Base-by-base conservation (phyloP, 2,329 filamentous ascomycete species). In the Cytospora piceicola region DNA sequence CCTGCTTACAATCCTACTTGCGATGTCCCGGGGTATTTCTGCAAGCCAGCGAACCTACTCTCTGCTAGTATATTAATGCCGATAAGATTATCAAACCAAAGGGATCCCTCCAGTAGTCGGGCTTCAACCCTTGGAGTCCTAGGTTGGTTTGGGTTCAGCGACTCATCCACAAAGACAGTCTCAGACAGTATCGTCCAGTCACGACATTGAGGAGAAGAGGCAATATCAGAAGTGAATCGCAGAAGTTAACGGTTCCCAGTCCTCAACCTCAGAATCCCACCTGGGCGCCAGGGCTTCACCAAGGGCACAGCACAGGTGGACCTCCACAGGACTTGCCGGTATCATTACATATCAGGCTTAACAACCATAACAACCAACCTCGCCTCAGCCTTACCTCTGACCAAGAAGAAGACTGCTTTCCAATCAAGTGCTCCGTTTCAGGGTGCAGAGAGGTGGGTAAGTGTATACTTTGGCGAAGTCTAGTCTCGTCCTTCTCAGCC, bases 91-190 rank as follows among this genome's bases (percentile, higher is more conserved):
- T 56, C 39, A 51, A 57, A 60, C 32, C 36, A 61, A 61, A 57
- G 56, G 36, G 46, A 67, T 61, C 65, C 65, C 61, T 67, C 51
- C 57, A 57, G 57, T 29, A 14, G 52, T 55, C 42, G 57, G 65
- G 51, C 34, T 54, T 34, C 56, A 49, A 62, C 60, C 52, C 36
- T 62, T 62, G 49, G 11, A 29, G 11, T 12, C 15, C 15, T 27
- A 34, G n/a, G n/a, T n/a, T 36, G 65, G 34, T 36, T 36, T 60
- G 30, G 49, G 30, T 51, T 55, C 46, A 58, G 15, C 22, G 24
- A 34, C 24, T 46, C 27, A 30, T 52, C 53, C 15, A 24, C 8
- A 24, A 24, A 39, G 36, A 29, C 32, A 53, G 53, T 56, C n/a
- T n/a, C 39, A 20, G 46, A 34, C 55, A 22, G 30, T 34, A 34